Conservation (phyloP, 768 basidiomycete genomes). For the Naganishia antarctica region DNA sequence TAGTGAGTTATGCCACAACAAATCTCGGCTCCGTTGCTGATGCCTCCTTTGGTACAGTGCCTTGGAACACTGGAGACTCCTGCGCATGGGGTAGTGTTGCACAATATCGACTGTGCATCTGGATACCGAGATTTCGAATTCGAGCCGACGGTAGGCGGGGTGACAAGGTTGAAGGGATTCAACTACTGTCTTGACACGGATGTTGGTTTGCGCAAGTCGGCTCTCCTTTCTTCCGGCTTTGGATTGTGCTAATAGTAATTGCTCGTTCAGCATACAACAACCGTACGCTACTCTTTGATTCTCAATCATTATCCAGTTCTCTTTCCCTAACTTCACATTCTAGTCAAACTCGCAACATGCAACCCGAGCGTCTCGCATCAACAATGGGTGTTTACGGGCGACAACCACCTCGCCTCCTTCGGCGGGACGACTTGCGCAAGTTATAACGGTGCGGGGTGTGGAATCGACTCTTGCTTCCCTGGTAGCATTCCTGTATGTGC, state of each 20-base stretch:
- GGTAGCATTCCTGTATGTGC: constrained; percentile 9
- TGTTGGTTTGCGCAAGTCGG: neutral
- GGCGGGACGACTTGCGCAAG: neutral
- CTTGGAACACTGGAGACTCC: constrained; percentile 3
- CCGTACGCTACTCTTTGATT: too few relatives aligned
- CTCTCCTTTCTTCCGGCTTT: neutral
- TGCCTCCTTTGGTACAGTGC: neutral
- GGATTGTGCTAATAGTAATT: too few relatives aligned
- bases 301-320: too few relatives aligned
- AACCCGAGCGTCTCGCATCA: neutral
- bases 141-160: neutral
- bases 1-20: neutral
- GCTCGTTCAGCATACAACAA: too few relatives aligned
- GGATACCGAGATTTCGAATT: neutral
- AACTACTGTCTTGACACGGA: constrained; percentile 32
- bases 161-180: constrained; percentile 20
- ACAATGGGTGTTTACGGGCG: neutral
- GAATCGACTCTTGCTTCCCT: neutral
- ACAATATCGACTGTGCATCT: constrained; percentile 15
- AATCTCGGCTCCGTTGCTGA: neutral
- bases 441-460: constrained; percentile 11
- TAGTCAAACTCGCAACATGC: constrained; percentile 18
- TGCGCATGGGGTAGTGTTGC: neutral
- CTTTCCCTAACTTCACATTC: too few relatives aligned
- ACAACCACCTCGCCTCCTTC: constrained; percentile 17